A percentile compares a stretch with the other conserved stretches of the same genome.
Conservation (phyloP, 768 basidiomycete species). For the Boletus edulis region DNA sequence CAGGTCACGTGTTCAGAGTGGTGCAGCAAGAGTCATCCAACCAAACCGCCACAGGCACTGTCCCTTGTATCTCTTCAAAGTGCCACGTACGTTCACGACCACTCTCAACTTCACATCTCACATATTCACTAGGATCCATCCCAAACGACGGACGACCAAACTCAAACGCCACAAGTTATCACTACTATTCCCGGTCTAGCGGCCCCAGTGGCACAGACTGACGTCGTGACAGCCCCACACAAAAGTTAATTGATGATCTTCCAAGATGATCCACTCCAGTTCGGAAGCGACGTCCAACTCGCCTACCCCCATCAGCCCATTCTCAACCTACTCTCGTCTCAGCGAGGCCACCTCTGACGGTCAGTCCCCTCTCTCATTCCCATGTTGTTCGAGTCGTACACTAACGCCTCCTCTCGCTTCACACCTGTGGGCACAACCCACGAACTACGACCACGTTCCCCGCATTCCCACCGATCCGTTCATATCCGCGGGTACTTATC, state of each 20-base stretch:
- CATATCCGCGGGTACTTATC: conserved; percentile 11
- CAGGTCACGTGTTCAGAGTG: conserved; percentile 11
- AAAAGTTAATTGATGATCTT: conserved; percentile 15
- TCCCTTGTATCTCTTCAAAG: neutral
- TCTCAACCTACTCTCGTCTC: conserved; percentile 36
- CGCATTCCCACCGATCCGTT: conserved; percentile 4
- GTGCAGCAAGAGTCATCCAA: neutral
- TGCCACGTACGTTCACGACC: neutral
- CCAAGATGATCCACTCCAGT: conserved; percentile 33
- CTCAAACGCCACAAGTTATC: neutral
- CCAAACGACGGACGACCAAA: neutral
- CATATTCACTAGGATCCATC: too few relatives aligned
- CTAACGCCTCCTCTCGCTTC: too few relatives aligned
- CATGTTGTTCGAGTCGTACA: too few relatives aligned
- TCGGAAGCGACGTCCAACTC: conserved; percentile 36
- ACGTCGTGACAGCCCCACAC: neutral
- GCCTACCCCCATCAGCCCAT: conserved; percentile 36
- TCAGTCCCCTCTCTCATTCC: conserved; percentile 10
- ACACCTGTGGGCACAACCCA: neutral
- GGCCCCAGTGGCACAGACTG: neutral
- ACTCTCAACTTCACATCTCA: neutral
- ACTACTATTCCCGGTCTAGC: too few relatives aligned
- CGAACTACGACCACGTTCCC: neutral
- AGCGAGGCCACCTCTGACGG: conserved; percentile 58
- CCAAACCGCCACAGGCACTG: neutral